phyloP scores from a whole-genome alignment of 2,329 filamentous ascomycete species.

The Westerdykella aurantiaca region DNA sequence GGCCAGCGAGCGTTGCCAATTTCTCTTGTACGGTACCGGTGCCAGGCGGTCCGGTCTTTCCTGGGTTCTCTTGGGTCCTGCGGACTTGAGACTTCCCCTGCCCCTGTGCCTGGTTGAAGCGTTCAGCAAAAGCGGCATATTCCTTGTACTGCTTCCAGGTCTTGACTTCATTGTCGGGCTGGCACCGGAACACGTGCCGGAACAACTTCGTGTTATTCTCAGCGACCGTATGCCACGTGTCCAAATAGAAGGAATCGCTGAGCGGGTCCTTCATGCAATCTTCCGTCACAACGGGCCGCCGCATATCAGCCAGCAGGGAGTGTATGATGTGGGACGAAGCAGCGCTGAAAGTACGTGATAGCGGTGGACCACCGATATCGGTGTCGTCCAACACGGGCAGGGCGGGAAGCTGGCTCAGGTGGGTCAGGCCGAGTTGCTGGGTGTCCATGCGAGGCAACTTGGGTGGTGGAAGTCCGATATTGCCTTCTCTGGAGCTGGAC shows the following conservation, averaged over 20 bases:
- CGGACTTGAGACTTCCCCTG: slow-evolving; percentile 48
- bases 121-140: slow-evolving; percentile 68
- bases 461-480: slow-evolving; percentile 56
- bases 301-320: slow-evolving; percentile 59
- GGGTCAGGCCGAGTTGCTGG: slow-evolving; percentile 61
- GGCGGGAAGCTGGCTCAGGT: slow-evolving; percentile 63
- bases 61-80: slow-evolving; percentile 44
- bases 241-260: slow-evolving; percentile 72
- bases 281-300: slow-evolving; percentile 67
- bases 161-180: slow-evolving; percentile 90
- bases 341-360: slow-evolving; percentile 47
- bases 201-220: slow-evolving; percentile 95
- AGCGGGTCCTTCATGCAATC: slow-evolving; percentile 95
- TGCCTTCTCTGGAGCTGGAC: slow-evolving; percentile 31
- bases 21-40: slow-evolving; percentile 25
- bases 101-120: slow-evolving; percentile 64
- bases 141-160: slow-evolving; percentile 93
- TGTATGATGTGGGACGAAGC: slow-evolving; percentile 47
- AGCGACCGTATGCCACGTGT: slow-evolving; percentile 81
- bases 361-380: slow-evolving; percentile 72
- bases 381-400: slow-evolving; percentile 69
- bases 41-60: slow-evolving; percentile 47
- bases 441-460: slow-evolving; percentile 56
- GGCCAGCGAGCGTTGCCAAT: slow-evolving; percentile 16
- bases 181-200: slow-evolving; percentile 88